Conservation (phyloP, 1,284 basidiomycete genomes). For the Lentinus polychrous region DNA sequence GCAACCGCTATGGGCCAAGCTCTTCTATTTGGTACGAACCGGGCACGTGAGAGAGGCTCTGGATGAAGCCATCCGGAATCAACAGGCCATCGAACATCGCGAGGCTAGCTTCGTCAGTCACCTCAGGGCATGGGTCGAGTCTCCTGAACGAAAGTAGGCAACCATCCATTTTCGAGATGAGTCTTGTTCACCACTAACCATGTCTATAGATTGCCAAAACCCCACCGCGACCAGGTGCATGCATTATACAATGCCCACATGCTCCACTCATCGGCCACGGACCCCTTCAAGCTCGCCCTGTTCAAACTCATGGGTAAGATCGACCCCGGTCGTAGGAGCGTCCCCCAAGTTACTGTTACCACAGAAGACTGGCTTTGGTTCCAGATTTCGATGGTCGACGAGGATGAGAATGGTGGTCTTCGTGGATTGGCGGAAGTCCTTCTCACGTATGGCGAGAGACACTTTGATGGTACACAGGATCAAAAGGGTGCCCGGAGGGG, state of each 20-base stretch:
- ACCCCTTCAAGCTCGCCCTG: slow-evolving; percentile 93
- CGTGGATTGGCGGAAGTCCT: slow-evolving; percentile 77
- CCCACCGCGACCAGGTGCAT: slow-evolving; percentile 79
- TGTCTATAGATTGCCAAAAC: slow-evolving; percentile 58
- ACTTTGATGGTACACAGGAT: slow-evolving; percentile 73
- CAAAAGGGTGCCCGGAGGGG: slow-evolving; percentile 54
- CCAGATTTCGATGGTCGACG: slow-evolving; percentile 86
- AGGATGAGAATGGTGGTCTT: slow-evolving; percentile 75
- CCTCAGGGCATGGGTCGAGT: slow-evolving; percentile 85
- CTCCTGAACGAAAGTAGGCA: slow-evolving; percentile 65
- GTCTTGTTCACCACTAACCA: slow-evolving; percentile 8
- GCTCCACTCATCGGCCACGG: slow-evolving; percentile 76
- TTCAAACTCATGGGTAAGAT: slow-evolving; percentile 95
- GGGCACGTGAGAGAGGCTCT: slow-evolving; percentile 82
- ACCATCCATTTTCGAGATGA: slow-evolving; percentile 2
- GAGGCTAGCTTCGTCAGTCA: slow-evolving; percentile 83
- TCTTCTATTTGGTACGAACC: slow-evolving; percentile 87
- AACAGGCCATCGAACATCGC: slow-evolving; percentile 70
- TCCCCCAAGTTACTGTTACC: slow-evolving; percentile 81
- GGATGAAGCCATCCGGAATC: slow-evolving; percentile 66
- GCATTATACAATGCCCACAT: slow-evolving; percentile 91
- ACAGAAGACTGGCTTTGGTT: slow-evolving; percentile 99
- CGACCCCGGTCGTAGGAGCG: slow-evolving; percentile 77
- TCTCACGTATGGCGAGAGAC: slow-evolving; percentile 82
- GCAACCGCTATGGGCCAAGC: slow-evolving; percentile 86